Conservation (phyloP, 2,329 filamentous ascomycete genomes). For the Parastagonospora nodorum region DNA sequence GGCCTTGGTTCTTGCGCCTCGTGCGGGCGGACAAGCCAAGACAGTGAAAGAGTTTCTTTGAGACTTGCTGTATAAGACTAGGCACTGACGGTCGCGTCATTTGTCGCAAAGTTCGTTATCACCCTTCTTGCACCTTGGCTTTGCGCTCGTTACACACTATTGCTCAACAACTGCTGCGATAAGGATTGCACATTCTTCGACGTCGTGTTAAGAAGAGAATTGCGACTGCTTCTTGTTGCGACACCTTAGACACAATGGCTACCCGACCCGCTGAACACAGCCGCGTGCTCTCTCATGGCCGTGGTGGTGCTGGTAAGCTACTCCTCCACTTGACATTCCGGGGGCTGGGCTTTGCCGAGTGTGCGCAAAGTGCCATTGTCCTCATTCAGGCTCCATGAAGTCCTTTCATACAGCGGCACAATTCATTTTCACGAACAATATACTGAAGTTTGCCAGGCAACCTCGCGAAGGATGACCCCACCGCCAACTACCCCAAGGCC, state of each 20-base stretch:
- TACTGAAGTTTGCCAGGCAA: constrained; percentile 49
- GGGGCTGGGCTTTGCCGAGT: not conserved
- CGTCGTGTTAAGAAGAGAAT: too few relatives aligned
- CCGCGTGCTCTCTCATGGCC: constrained; percentile 66
- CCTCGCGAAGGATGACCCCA: constrained; percentile 49
- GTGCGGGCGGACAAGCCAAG: constrained; percentile 14
- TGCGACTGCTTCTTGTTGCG: not conserved
- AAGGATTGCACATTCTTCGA: not conserved
- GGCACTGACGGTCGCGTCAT: constrained; percentile 19
- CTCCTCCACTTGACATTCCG: not conserved
- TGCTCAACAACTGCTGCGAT: constrained; percentile 3
- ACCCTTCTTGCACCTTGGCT: constrained; percentile 8
- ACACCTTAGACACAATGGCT: constrained; percentile 18
- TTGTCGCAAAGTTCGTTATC: constrained; percentile 13
- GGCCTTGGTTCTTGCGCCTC: constrained; percentile 14
- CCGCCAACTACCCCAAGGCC: constrained; percentile 34
- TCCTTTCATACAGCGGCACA: too few relatives aligned
- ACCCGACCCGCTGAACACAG: constrained; percentile 25
- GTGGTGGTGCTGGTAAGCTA: constrained; percentile 70
- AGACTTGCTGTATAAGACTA: constrained; percentile 18
- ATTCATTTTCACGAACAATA: not conserved
- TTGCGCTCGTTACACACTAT: constrained; percentile 7
- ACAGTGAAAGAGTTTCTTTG: constrained; percentile 6
- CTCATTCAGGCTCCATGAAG: too few relatives aligned
- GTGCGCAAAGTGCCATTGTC: not conserved